Conservation (phyloP, 2,329 filamentous ascomycete genomes). For the Tolypocladium endophyticum region DNA sequence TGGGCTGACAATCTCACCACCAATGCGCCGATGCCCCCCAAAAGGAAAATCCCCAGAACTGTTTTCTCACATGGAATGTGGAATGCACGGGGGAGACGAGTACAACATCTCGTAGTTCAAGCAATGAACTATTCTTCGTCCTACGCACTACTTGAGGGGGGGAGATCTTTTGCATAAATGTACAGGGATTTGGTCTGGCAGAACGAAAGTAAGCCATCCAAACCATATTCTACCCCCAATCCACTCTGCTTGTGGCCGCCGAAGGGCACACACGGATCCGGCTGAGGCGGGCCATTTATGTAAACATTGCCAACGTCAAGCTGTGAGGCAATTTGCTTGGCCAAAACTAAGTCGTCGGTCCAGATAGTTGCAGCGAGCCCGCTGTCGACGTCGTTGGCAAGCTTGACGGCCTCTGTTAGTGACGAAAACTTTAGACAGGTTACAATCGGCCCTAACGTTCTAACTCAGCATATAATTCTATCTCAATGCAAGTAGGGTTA, state of each 20-base stretch:
- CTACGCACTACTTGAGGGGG: neutral
- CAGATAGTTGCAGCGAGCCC: conserved; percentile 47
- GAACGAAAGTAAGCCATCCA: conserved; percentile 3
- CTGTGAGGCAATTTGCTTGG: conserved; percentile 36
- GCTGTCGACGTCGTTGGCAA: conserved; percentile 39
- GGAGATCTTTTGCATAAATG: neutral
- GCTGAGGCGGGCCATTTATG: conserved; percentile 31
- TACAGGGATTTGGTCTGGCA: neutral
- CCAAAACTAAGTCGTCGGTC: conserved; percentile 37
- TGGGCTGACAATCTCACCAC: neutral
- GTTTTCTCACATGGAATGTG: no score
- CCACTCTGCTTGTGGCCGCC: conserved; percentile 9
- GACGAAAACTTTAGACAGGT: neutral
- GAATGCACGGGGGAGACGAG: no score
- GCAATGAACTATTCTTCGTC: no score
- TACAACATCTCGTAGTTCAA: no score
- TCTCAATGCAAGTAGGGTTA: conserved; percentile 31
- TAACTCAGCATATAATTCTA: conserved; percentile 16
- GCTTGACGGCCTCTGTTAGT: conserved; percentile 38
- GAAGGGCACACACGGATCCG: conserved; percentile 4
- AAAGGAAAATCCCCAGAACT: neutral
- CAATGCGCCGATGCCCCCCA: neutral
- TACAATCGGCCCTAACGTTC: conserved; percentile 32
- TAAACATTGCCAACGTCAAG: conserved; percentile 47
- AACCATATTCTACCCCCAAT: conserved; percentile 6